Evolutionary conservation across 306 rosid genomes (phyloP), one percentile per base, ranked within the genome.

Genomic region (Rosa persica): DNA sequence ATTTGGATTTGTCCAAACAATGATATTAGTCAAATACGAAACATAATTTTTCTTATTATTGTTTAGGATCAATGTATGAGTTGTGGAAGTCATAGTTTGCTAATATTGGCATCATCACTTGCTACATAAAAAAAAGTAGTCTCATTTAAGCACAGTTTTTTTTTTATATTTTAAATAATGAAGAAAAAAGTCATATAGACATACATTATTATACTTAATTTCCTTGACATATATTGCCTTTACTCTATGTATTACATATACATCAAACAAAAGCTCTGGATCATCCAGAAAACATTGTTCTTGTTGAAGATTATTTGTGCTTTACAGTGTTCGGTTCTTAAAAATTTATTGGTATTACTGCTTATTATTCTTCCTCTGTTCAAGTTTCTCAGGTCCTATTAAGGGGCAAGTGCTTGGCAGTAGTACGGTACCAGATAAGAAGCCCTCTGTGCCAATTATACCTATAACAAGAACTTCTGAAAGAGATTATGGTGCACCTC

Each of bases 331-430:
- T 81, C 72, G 74, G 88, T 78, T 74, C 75, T 70, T 77, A 70
- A 62, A 76, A 57, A 42, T 76, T 81, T 80, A 60, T 80, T 84
- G 84, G 86, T 87, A 87, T 85, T 85, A 55, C 84, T 86, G 87
- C 97, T 95, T 90, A 96, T 89, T 96, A 88, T 87, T 91, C 88
- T 90, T 93, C 93, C 82, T 85, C 88, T 91, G 97, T 90, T 96
- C 97, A 96, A 96, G 99, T 96, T 90, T 91, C 97, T 89, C 99
- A 91, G 99, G 99, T 96, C 98, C 90, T 82, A 84, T 91, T 80
- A 84, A 85, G 90, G 97, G 89, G 91, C 93, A 89, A 83, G 78
- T 93, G 86, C 88, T 88, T 80, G 76, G 84, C 27, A 75, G 43
- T 80, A 84, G 86, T 82, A 84, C 78, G 25, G 83, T 81, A 74